Evolutionary conservation across 2,329 filamentous ascomycete species (phyloP), one percentile per base, ranked within the genome.

Genomic region (Fusarium setosum): DNA sequence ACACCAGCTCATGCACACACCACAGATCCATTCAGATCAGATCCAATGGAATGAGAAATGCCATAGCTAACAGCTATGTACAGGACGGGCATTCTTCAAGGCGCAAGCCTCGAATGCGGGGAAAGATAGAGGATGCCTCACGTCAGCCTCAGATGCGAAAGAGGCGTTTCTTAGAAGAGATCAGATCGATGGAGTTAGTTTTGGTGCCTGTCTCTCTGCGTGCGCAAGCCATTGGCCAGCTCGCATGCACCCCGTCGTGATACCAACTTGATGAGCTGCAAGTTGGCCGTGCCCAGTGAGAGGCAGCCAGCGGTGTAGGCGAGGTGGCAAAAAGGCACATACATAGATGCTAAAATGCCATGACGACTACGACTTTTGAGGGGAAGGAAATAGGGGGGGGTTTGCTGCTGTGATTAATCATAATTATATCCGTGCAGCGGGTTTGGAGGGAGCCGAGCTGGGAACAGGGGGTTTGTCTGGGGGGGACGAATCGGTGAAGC

Each of bases 21-120:
- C n/a, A n/a, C n/a, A n/a, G n/a, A n/a, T n/a, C n/a, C n/a, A n/a
- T n/a, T n/a, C n/a, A n/a, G n/a, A n/a, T n/a, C n/a, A n/a, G n/a
- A n/a, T n/a, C n/a, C n/a, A n/a, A 29, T 29, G 11, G 26, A 29
- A 29, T 11, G 8, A 29, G 26, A 9, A 11, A 29, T 29, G 26
- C 26, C 26, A 29, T 11, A 29, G 26, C 26, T 7, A 11, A 11
- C 26, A 11, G 11, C 26, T 29, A 29, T 9, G 8, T 23, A 24
- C 31, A 34, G 29, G 12, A 17, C 18, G 34, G 12, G 31, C 10
- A 13, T 15, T 34, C n/a, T 37, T 44, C n/a, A 17, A 29, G n/a
- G 29, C 20, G 45, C 29, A 48, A 48, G 45, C 40, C 50, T 54
- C 50, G 31, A 45, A 45, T 54, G 51, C 50, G 50, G 50, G 50